These are phyloP conservation scores for Nannizziopsis barbatae DNA, from an alignment of 2,329 filamentous ascomycete genomes.

Conservation along the genomic window DNA sequence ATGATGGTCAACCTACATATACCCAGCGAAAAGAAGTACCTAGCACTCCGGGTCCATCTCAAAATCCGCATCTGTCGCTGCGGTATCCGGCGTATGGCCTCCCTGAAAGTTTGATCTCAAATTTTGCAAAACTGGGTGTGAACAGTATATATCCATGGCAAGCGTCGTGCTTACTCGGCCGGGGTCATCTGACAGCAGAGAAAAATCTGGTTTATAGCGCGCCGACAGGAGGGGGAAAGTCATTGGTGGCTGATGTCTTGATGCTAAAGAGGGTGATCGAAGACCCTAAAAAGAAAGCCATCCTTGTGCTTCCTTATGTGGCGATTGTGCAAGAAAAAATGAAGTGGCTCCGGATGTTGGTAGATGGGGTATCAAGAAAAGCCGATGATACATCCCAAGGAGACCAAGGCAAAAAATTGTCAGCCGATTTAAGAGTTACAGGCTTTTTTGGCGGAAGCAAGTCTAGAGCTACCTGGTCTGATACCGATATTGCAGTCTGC, in stretches of 20 bases:
- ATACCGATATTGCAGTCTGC: slow-evolving; percentile 68
- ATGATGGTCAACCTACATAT: slow-evolving; percentile 39
- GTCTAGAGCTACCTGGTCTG: slow-evolving; percentile 54
- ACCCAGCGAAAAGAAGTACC: slow-evolving; percentile 41
- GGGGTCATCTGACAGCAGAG: slow-evolving; percentile 53
- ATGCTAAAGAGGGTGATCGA: slow-evolving; percentile 62
- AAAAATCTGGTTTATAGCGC: slow-evolving; percentile 69
- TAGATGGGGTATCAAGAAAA: slow-evolving; percentile 46
- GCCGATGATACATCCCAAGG: slow-evolving; percentile 12
- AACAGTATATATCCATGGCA: slow-evolving; percentile 69
- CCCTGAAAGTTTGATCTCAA: slow-evolving; percentile 49
- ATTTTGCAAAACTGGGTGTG: slow-evolving; percentile 57
- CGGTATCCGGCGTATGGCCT: slow-evolving; percentile 54
- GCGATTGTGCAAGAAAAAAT: slow-evolving; percentile 71
- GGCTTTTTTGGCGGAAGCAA: slow-evolving; percentile 68
- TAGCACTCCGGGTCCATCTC: slow-evolving; percentile 26
- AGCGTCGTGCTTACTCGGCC: slow-evolving; percentile 58
- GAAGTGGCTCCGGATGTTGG: slow-evolving; percentile 57
- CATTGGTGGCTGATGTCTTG: slow-evolving; percentile 59
- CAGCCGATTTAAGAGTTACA: slow-evolving; percentile 51
- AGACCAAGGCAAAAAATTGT: slow-evolving; percentile 39
- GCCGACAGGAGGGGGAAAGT: slow-evolving; percentile 68
- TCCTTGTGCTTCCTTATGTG: slow-evolving; percentile 65
- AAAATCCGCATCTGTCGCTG: slow-evolving; percentile 45
- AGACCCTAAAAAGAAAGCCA: slow-evolving; percentile 52